Conservation (phyloP, 2,329 filamentous ascomycete genomes). For the Dissoconium aciculare region DNA sequence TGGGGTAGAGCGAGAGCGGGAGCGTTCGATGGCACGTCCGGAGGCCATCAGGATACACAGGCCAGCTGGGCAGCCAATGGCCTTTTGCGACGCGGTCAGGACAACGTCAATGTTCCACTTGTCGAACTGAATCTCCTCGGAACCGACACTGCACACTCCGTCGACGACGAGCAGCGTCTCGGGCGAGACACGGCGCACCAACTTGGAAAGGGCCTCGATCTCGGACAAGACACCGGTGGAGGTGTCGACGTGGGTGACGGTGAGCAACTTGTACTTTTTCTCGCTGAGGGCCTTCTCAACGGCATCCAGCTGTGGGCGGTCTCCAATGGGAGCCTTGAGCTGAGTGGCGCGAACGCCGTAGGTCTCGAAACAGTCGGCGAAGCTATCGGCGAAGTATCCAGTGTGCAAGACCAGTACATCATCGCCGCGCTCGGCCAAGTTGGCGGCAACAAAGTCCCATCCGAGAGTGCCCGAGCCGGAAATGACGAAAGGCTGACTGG, state of each 20-base stretch:
- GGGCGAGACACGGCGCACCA: conserved; percentile 75
- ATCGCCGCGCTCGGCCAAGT: conserved; percentile 78
- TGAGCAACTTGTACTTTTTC: conserved; percentile 88
- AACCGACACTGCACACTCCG: conserved; percentile 91
- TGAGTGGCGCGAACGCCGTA: conserved; percentile 87
- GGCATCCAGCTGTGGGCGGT: conserved; percentile 70
- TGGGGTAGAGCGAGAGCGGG: conserved; percentile 66
- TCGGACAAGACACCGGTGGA: conserved; percentile 92
- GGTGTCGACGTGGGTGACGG: conserved; percentile 93
- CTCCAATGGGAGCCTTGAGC: conserved; percentile 76
- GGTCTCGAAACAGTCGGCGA: conserved; percentile 78
- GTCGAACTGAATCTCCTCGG: conserved; percentile 91
- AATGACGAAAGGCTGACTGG: conserved; percentile 81
- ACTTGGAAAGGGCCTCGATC: conserved; percentile 65
- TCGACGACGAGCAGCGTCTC: conserved; percentile 87
- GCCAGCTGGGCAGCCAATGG: conserved; percentile 86
- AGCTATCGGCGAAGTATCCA: conserved; percentile 93
- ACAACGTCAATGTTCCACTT: conserved; percentile 88
- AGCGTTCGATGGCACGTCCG: conserved; percentile 65
- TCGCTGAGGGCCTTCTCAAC: conserved; percentile 77
- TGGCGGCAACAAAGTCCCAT: conserved; percentile 93
- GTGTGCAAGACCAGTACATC: conserved; percentile 86
- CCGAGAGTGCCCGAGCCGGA: conserved; percentile 90
- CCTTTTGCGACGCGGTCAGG: conserved; percentile 90
- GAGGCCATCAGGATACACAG: conserved; percentile 91